Conservation (phyloP, 1,284 basidiomycete species). For the Pascua guehoae region DNA sequence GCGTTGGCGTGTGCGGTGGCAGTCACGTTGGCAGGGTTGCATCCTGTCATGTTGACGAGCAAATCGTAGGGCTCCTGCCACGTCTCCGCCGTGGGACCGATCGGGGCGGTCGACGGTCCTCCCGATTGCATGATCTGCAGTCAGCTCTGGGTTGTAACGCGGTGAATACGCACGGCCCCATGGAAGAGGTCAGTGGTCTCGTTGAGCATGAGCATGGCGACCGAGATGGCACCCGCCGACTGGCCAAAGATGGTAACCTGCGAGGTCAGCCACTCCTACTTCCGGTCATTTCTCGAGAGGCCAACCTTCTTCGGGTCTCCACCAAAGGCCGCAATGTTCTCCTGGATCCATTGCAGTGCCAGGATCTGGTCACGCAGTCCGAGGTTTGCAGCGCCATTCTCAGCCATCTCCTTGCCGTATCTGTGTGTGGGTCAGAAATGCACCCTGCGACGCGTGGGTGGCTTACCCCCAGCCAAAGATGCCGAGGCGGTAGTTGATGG, state of each 20-base stretch:
- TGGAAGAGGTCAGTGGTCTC: conserved; percentile 39
- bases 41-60: conserved; percentile 28
- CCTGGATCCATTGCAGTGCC: conserved; percentile 53
- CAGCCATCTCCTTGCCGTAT: conserved; percentile 36
- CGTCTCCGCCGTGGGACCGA: conserved; percentile 23
- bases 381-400: conserved; percentile 40
- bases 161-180: conserved; percentile 17
- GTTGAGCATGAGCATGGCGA: conserved; percentile 34
- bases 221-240: conserved; percentile 44
- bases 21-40: conserved; percentile 5
- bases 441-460: too few relatives aligned
- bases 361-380: conserved; percentile 51
- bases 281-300: too few relatives aligned
- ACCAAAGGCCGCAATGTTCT: conserved; percentile 52
- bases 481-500: conserved; percentile 52
- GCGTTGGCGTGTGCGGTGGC: too few relatives aligned
- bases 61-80: conserved; percentile 36
- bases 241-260: conserved; percentile 48
- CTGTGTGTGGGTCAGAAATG: too few relatives aligned
- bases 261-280: background rate
- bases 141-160: too few relatives aligned
- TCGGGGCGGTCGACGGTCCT: conserved; percentile 32
- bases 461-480: conserved; percentile 46
- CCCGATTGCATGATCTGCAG: conserved; percentile 47
- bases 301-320: conserved; percentile 49